Evolutionary conservation across 1,139 yeast genomes (phyloP).

Genomic region (Yarrowia galli): DNA sequence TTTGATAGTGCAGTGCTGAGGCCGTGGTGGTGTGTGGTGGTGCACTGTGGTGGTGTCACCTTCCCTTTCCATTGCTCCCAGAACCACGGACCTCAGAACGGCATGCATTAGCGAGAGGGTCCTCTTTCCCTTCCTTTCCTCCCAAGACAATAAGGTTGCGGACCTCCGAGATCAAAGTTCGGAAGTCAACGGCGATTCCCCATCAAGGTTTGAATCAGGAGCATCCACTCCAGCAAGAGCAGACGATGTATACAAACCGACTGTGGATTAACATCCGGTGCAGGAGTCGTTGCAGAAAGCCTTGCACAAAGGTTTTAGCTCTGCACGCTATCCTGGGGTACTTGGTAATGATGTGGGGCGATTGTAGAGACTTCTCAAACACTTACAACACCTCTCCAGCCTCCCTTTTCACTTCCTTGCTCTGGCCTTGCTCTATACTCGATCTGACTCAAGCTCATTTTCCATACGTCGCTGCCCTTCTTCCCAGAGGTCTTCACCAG

Average conservation of each 20-base stretch:
- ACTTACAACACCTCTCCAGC: no score
- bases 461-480: not conserved
- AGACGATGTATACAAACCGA: not conserved
- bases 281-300: not conserved
- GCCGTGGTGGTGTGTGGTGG: no score
- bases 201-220: not conserved
- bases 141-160: not conserved
- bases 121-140: not conserved
- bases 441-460: not conserved
- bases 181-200: conserved; percentile 34
- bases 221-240: not conserved
- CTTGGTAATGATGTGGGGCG: no score
- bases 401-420: no score
- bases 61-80: not conserved
- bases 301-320: not conserved
- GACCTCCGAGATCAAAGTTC: not conserved
- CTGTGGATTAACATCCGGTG: not conserved
- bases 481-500: not conserved
- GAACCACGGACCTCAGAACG: not conserved
- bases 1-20: conserved; percentile 13
- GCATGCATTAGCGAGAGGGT: conserved; percentile 18
- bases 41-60: not conserved
- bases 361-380: no score
- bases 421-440: no score
- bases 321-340: no score